Percentiles rank a stretch among this genome's conserved stretches.
These are phyloP conservation scores for Noccaea bulbosa DNA, from an alignment of 345 rosid species.

Conservation along the genomic window DNA sequence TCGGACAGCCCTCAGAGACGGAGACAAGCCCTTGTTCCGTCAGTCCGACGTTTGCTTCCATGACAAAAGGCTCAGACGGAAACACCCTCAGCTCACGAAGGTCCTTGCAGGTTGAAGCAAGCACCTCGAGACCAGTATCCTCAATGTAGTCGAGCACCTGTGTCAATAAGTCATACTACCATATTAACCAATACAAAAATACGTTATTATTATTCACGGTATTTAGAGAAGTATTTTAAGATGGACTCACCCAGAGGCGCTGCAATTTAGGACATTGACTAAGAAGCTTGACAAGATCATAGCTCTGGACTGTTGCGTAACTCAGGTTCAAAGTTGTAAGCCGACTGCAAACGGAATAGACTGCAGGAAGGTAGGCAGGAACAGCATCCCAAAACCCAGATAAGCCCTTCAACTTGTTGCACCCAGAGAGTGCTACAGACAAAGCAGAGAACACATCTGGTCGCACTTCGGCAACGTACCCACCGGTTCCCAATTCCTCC, in stretches of 20 bases:
- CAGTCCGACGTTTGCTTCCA: conserved; percentile 67
- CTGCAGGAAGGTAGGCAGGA: conserved; percentile 79
- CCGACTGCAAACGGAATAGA: conserved; percentile 66
- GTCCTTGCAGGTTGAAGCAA: conserved; percentile 80
- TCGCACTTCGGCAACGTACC: conserved; percentile 61
- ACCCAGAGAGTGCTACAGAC: conserved; percentile 65
- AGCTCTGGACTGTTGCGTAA: conserved; percentile 68
- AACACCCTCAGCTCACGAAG: conserved; percentile 86
- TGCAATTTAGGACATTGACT: conserved; percentile 73
- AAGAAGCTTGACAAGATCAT: conserved; percentile 77
- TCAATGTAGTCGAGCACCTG: conserved; percentile 92
- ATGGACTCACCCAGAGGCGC: conserved; percentile 73
- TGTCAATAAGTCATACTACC: not conserved
- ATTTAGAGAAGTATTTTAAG: not conserved
- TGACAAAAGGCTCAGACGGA: conserved; percentile 80
- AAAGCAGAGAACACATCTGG: conserved; percentile 61
- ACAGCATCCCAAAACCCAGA: conserved; percentile 93
- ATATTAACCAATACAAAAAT: not conserved
- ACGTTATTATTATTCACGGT: no score
- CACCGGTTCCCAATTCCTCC: conserved; percentile 82
- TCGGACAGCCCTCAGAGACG: conserved; percentile 82
- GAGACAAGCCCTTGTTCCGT: conserved; percentile 90
- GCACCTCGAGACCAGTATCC: conserved; percentile 80
- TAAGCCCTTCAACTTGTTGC: conserved; percentile 68
- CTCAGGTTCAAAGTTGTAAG: conserved; percentile 83